Base-by-base conservation (phyloP, 148 eudicot genomes). In the Dysphania ambrosioides region DNA sequence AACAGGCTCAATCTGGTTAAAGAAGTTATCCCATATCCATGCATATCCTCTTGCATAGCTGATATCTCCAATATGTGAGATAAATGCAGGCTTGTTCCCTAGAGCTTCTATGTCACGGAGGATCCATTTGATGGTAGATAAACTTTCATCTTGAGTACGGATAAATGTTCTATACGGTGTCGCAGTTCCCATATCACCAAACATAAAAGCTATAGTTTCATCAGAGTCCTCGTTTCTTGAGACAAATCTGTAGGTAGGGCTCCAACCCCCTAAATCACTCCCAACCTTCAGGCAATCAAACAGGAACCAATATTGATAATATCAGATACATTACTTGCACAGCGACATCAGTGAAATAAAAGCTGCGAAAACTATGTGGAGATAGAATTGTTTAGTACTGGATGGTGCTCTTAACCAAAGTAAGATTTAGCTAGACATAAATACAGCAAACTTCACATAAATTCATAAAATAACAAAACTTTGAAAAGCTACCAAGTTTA, bases 11-110 rank as follows among this genome's bases (percentile, higher is more conserved):
- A 96, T 87, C 79, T 90, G 99, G 61, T 83, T 73, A 59, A 96
- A 92, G 74, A 96, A 96, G 75, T 88, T 85, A 83, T 96, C 99
- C 99, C 99, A 96, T 73, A 96, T 67, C 99, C 99, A 96, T 10
- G 90, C 68, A 71, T 92, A 92, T 31, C 97, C 99, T 79, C 91
- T 84, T 4, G 97, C 99, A 23, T 92, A 96, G 81, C 97, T 90
- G 55, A 96, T 85, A 56, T 96, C 99, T 60, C 99, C 99, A 40
- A 96, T 86, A 65, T 96, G 99, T n/a, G 99, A 96, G 72, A 96
- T 84, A 32, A 96, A 75, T 12, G 97, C 85, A 32, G 99, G 97
- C 55, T 87, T 89, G 78, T 89, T 80, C 23, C 97, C 99, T 13
- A 96, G 85, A 56, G 89, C 86, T 78, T 96, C 87, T 32, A 92